Percentiles rank a stretch among this genome's conserved stretches.
Evolutionary conservation across 768 basidiomycete genomes (phyloP).

Genomic region (Hygrophoropsis aurantiaca): DNA sequence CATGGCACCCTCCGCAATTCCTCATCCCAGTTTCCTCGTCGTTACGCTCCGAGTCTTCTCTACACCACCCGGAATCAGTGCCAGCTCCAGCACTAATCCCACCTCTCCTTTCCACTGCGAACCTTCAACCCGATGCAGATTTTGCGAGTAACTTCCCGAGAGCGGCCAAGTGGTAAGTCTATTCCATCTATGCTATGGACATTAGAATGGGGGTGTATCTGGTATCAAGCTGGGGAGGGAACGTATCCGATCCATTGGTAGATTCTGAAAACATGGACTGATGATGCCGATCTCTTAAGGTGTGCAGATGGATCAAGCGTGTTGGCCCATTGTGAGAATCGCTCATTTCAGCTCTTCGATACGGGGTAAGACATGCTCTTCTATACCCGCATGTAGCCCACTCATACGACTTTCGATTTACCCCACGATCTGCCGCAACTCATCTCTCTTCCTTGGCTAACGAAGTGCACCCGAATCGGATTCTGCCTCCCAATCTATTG

Average conservation of each 20-base stretch:
- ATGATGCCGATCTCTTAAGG: constrained; percentile 45
- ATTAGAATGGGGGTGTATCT: not conserved
- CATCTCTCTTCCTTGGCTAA: not conserved
- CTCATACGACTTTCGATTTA: constrained; percentile 1
- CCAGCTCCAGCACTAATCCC: too few species aligned
- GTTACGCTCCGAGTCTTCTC: too few species aligned
- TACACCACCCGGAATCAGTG: too few species aligned
- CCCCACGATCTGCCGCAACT: not conserved
- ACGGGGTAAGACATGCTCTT: constrained; percentile 31
- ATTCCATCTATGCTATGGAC: not conserved
- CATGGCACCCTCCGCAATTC: too few species aligned
- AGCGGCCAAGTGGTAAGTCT: constrained; percentile 53
- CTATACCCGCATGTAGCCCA: constrained; percentile 16
- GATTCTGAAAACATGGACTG: too few species aligned
- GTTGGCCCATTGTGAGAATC: constrained; percentile 71
- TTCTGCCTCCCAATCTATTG: not conserved
- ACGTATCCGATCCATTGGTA: too few species aligned
- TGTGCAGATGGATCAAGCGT: constrained; percentile 71
- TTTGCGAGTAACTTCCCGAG: constrained; percentile 50
- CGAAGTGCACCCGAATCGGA: not conserved
- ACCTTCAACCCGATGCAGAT: constrained; percentile 21
- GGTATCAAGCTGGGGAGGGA: too few species aligned
- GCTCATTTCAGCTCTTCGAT: constrained; percentile 55
- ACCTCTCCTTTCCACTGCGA: constrained; percentile 7
- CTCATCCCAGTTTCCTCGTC: too few species aligned